Base-by-base conservation (phyloP, 768 basidiomycete genomes). In the Polyporus arcularius region DNA sequence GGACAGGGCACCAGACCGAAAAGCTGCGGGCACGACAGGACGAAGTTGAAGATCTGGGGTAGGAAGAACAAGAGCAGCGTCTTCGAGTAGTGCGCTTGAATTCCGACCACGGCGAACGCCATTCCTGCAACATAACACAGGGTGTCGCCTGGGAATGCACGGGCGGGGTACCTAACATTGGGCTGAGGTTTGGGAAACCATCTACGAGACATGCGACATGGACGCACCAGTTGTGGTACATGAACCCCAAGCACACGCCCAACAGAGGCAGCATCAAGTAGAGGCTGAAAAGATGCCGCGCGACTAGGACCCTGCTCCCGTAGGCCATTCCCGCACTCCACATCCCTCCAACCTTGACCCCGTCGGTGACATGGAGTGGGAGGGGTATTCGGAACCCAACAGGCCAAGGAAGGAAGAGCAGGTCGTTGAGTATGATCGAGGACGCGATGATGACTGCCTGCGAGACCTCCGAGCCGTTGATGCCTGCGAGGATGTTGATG, bases 401-500 rank as follows among this genome's bases (percentile, higher is more conserved):
- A 14, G 90, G 85, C 90, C 90, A 92, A 2, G 95, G 94, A n/a
- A 99, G 84, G 76, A 94, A 98, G 35, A 99, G 77, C 15, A 96
- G 75, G 70, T 98, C 97, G 72, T 99, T 99, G 47, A 96, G 63
- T 60, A 92, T 87, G 65, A 99, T 89, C 0, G 94, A 97, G 10
- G 93, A 62, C 3, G 93, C 91, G 64, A 99, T 98, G 61, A 98
- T 85, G 48, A 97, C 78, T 0, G 96, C 92, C 75, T 99, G 97
- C 62, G 87, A 85, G 63, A 92, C 94, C 80, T 99, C 97, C 4
- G 96, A 88, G 11, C 96, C 97, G 71, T 99, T 98, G 65, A 98
- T 91, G 9, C 96, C 97, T 11, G 97, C 97, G 16, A 98, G 87
- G 67, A 99, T 98, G 74, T 99, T 99, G 81, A 98, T 97, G 72